phyloP scores from a whole-genome alignment of 2,329 filamentous ascomycete genomes.

The Calonectria hawksworthii region DNA sequence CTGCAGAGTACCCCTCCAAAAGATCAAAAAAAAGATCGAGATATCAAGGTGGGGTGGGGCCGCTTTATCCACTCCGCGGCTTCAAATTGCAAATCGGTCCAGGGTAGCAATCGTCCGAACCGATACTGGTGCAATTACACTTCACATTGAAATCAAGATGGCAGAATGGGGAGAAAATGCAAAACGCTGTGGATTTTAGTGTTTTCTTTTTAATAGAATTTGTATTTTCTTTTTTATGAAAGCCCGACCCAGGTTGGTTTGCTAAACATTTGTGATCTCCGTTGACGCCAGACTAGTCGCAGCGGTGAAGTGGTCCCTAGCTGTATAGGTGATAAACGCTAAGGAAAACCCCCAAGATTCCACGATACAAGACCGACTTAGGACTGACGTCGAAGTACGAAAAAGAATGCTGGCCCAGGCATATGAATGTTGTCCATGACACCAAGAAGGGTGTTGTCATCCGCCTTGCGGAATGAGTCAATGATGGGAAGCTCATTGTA shows the following conservation, averaged over 20 bases:
- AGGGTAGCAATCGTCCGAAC: neutral
- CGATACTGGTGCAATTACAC: neutral
- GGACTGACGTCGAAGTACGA: neutral
- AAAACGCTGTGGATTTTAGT: neutral
- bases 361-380: neutral
- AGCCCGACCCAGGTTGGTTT: neutral
- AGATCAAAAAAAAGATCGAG: slow-evolving; percentile 25
- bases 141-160: neutral
- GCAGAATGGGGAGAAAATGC: neutral
- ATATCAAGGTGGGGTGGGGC: slow-evolving; percentile 43
- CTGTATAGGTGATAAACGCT: neutral
- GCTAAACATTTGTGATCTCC: neutral
- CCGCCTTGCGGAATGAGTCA: neutral
- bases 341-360: neutral
- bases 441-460: neutral
- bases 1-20: slow-evolving; percentile 40
- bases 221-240: neutral
- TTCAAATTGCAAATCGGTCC: slow-evolving; percentile 33
- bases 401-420: neutral
- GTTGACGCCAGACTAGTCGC: neutral
- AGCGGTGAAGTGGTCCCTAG: neutral
- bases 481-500: slow-evolving; percentile 1
- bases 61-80: slow-evolving; percentile 34
- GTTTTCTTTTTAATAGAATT: neutral
- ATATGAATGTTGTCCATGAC: neutral